A percentile compares a stretch with the other conserved stretches of the same genome.
Conservation (phyloP, 805 yeast genomes). For the Candida boleticola region DNA sequence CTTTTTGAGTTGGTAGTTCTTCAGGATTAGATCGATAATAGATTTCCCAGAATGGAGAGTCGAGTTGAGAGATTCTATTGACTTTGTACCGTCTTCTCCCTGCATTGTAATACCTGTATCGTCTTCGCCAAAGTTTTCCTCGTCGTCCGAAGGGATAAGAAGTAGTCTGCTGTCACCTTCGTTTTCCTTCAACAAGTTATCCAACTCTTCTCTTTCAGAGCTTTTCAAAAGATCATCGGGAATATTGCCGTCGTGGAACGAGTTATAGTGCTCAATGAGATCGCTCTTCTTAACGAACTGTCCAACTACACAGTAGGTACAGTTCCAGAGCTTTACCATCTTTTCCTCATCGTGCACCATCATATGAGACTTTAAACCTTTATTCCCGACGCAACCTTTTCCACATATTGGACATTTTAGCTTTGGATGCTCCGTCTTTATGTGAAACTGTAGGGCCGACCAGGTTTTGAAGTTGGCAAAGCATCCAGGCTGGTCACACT, state of each 20-base stretch:
- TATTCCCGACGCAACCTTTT: constrained; percentile 68
- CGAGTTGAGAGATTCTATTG: constrained; percentile 16
- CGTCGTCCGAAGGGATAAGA: constrained; percentile 10
- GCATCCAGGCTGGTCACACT: constrained; percentile 61
- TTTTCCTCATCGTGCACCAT: constrained; percentile 54
- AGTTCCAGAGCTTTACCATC: constrained; percentile 63
- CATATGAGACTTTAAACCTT: constrained; percentile 74
- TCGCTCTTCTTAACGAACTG: constrained; percentile 57
- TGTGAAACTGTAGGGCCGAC: constrained; percentile 71
- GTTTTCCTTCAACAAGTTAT: constrained; percentile 15
- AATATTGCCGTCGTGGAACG: constrained; percentile 42
- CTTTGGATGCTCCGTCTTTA: constrained; percentile 71
- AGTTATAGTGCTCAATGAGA: constrained; percentile 53
- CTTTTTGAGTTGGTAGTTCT: constrained; percentile 33
- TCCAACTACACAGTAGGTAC: constrained; percentile 49
- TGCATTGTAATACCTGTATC: not conserved
- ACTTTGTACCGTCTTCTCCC: constrained; percentile 12
- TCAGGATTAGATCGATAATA: constrained; percentile 35
- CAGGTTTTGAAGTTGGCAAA: constrained; percentile 60
- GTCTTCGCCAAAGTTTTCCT: constrained; percentile 4
- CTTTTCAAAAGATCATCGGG: constrained; percentile 31
- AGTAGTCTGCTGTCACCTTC: constrained; percentile 2
- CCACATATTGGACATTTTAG: constrained; percentile 63
- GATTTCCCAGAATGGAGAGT: constrained; percentile 19
- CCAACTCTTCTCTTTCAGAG: constrained; percentile 20